Base-by-base conservation (phyloP, 495 filamentous ascomycete species). In the Lichina pygmaea region DNA sequence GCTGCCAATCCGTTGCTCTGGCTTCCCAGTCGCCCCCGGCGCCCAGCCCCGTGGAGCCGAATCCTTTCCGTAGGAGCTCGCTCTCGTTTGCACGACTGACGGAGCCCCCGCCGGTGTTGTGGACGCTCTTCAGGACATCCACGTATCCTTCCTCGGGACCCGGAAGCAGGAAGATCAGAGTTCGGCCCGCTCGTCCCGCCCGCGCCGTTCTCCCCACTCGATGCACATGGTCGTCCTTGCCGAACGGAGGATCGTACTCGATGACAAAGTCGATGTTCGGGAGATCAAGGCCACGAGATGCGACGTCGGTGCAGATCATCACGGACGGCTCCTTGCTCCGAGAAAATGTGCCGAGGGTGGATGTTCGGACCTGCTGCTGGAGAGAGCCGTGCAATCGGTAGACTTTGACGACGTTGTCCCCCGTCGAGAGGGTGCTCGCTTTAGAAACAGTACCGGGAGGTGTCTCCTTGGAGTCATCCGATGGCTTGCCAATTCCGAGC, bases 371-470 rank as follows among this genome's bases (percentile, higher is more conserved):
- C 6, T 77, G 69, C 58, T 95, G 89, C 1, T 79, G 68, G 7
- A 95, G 71, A n/a, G 86, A 93, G 37, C 89, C 89, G 59, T 97
- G 91, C 31, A 95, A 78, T 52, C 77, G 77, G 57, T 86, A 75
- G n/a, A 93, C 56, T 7, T 70, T 71, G 15, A 93, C 71, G 2
- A 64, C 60, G 48, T 72, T 69, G 12, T 65, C 47, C 41, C 64
- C 46, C 32, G 60, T 68, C 13, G 66, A 68, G 34, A 73, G 64
- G 11, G 62, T 59, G 10, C 60, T 61, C 8, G 61, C 67, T 43
- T 56, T 60, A 17, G 67, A 63, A 42, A 71, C 62, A 13, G 72
- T 75, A 44, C 42, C 37, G 16, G 34, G 8, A 16, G 17, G 8
- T 8, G n/a, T n/a, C 41, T 49, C 46, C 59, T 57, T 59, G 44